A percentile compares a stretch with the other conserved stretches of the same genome.
Evolutionary conservation across 75 land plant genomes (phyloP).

Genomic region (Azolla pinnata): DNA sequence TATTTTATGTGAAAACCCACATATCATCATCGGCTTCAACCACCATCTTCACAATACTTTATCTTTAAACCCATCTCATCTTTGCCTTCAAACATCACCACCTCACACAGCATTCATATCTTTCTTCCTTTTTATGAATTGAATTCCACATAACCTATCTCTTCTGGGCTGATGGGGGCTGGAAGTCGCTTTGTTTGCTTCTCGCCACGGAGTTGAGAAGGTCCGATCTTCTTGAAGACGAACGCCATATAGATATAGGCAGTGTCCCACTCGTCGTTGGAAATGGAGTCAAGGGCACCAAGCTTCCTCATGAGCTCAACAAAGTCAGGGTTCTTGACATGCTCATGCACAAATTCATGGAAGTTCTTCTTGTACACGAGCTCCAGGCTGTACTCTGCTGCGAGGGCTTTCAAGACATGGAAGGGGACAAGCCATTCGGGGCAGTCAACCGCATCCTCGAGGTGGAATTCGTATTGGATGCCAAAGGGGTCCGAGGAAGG

Average conservation of each 20-base stretch:
- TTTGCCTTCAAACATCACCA: too few species aligned
- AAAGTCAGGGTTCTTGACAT: constrained; percentile 59
- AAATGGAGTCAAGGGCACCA: constrained; percentile 80
- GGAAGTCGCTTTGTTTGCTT: neutral
- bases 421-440: constrained; percentile 96
- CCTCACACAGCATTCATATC: too few species aligned
- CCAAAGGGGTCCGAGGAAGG: constrained; percentile 79
- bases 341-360: constrained; percentile 75
- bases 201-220: neutral
- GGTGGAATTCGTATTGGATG: constrained; percentile 79
- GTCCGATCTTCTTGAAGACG: constrained; percentile 66
- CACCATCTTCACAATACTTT: too few species aligned
- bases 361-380: constrained; percentile 69
- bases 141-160: too few species aligned
- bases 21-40: too few species aligned
- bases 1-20: too few species aligned
- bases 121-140: too few species aligned
- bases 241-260: constrained; percentile 77
- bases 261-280: constrained; percentile 88
- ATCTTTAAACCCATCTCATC: too few species aligned
- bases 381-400: constrained; percentile 85
- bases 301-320: constrained; percentile 83
- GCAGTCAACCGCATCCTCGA: constrained; percentile 98
- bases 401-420: constrained; percentile 51
- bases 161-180: constrained; percentile 1